These are phyloP conservation scores for Petrea volubilis DNA, from an alignment of 257 asterid genomes.

Conservation along the genomic window DNA sequence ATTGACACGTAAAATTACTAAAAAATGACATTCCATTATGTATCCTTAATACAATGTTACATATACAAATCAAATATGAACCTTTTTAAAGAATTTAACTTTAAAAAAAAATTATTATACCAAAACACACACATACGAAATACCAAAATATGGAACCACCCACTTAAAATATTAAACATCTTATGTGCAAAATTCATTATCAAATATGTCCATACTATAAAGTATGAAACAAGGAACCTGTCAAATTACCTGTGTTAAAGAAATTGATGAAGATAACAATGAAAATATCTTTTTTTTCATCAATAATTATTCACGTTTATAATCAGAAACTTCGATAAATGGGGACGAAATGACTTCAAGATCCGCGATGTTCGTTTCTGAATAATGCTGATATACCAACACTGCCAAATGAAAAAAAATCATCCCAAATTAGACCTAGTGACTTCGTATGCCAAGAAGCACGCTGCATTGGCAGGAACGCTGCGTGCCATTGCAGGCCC, in stretches of 20 bases:
- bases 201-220: no score
- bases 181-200: no score
- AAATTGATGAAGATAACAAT: not conserved
- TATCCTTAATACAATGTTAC: no score
- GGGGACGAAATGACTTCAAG: not conserved
- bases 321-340: constrained; percentile 11
- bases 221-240: not conserved
- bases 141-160: no score
- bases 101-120: no score
- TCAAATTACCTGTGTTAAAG: not conserved
- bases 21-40: no score
- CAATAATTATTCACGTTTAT: not conserved
- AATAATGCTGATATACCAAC: not conserved
- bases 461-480: constrained; percentile 85
- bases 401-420: not conserved
- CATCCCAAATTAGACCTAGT: constrained; percentile 74
- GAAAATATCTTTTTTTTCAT: not conserved
- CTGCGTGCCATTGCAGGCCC: constrained; percentile 92
- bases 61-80: no score
- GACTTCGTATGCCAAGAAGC: constrained; percentile 86
- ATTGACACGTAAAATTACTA: no score
- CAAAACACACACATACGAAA: no score
- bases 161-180: no score
- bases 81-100: no score
- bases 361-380: not conserved